Evolutionary conservation across 2,329 filamentous ascomycete species (phyloP).

Genomic region (Aspergillus pseudotamarii): DNA sequence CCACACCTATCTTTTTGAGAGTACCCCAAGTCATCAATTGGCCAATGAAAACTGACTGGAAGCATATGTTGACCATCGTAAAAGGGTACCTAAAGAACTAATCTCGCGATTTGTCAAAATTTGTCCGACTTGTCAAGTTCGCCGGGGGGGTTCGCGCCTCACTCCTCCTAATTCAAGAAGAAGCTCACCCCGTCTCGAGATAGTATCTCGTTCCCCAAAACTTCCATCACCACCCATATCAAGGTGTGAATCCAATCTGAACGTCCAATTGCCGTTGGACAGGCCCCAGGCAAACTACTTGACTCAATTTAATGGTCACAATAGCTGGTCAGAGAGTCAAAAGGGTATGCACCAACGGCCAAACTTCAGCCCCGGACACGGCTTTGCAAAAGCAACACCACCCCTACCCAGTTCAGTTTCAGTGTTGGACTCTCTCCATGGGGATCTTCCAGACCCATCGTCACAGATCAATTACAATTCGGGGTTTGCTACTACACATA

Average conservation of each 20-base stretch:
- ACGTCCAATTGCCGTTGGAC: constrained; percentile 27
- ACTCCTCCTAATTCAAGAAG: constrained; percentile 45
- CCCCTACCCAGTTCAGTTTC: constrained; percentile 31
- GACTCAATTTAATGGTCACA: constrained; percentile 28
- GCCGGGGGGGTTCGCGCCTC: constrained; percentile 45
- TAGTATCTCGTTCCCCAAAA: constrained; percentile 36
- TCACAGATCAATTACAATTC: constrained; percentile 33
- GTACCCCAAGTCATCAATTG: not conserved
- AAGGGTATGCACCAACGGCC: constrained; percentile 28
- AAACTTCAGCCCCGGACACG: constrained; percentile 17
- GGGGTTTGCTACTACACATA: constrained; percentile 31
- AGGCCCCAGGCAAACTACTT: constrained; percentile 35
- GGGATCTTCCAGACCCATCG: constrained; percentile 31
- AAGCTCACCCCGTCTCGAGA: constrained; percentile 41
- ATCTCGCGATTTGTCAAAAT: constrained; percentile 56
- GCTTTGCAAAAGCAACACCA: constrained; percentile 25
- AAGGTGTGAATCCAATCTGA: constrained; percentile 39
- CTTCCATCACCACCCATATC: constrained; percentile 41
- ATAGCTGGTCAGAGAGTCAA: constrained; percentile 33
- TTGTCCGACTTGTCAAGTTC: constrained; percentile 53
- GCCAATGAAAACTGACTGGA: not conserved
- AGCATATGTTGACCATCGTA: not conserved
- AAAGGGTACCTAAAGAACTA: constrained; percentile 55
- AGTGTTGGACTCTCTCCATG: constrained; percentile 33
- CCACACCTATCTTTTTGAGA: not conserved